Base-by-base conservation (phyloP, 345 rosid species). In the Cochlearia excelsa region DNA sequence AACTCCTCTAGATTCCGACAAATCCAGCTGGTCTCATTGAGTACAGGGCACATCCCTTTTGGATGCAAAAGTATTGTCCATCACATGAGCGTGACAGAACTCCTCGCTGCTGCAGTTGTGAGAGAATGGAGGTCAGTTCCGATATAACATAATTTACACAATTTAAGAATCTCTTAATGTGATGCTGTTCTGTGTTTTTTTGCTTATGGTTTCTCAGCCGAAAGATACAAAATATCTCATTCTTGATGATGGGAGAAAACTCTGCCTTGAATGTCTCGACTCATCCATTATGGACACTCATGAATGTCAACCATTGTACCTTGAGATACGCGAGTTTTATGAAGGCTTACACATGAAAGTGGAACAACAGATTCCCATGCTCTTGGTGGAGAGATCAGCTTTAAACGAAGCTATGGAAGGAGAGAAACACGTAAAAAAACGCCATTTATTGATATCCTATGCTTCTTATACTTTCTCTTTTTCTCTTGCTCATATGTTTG, bases 21-120 rank as follows among this genome's bases (percentile, higher is more conserved):
- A 83, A 82, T 73, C 69, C 78, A 65, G 75, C 59, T 23, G 93
- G 96, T 53, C 82, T 74, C 9, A 81, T 84, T 34, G 96, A 84
- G 80, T 88, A 79, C 26, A 78, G 83, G 61, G 86, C 80, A 44
- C 91, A 88, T 76, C 90, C 89, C 49, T 84, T 84, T 76, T 88
- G 96, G 98, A 60, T 23, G 43, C 97, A 86, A 67, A 92, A 81
- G 66, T 88, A 86, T 74, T 94, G 99, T 70, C 99, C 97, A 61
- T 81, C 90, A 0, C 99, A 94, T 51, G 99, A 87, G 72, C 82
- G 52, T 45, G 97, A 88, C 53, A 80, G 87, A 37, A 92, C 97
- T 60, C 86, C 80, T 70, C 69, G 83, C 10, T 92, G 97, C 47
- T 86, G 84, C 59, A 79, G 89, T 60, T 92, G 97, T 52, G 84